Conservation (phyloP, 768 basidiomycete species). For the Tremella fuciformis region DNA sequence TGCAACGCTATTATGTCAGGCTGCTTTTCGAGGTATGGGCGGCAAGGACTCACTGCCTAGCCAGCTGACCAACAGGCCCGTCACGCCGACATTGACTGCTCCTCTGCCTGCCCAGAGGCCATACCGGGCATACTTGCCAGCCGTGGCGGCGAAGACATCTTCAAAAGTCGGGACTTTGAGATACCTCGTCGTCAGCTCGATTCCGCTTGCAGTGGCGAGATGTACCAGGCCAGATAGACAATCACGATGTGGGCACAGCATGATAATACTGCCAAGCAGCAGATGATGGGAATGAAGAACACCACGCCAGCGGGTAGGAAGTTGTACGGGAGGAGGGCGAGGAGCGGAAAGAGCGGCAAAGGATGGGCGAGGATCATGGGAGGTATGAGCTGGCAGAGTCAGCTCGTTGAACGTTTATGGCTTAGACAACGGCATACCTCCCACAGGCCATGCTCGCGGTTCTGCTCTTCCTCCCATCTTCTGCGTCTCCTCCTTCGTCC, state of each 20-base stretch:
- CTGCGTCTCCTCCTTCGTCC: slow-evolving; percentile 18
- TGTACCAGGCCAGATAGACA: slow-evolving; percentile 48
- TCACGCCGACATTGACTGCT: slow-evolving; percentile 30
- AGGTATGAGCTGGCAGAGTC: slow-evolving; percentile 40
- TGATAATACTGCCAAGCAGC: slow-evolving; percentile 40
- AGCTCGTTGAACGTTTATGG: background rate
- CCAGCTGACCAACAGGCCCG: slow-evolving; percentile 43
- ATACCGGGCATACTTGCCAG: slow-evolving; percentile 33
- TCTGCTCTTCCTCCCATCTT: slow-evolving; percentile 24
- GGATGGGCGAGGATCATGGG: slow-evolving; percentile 48
- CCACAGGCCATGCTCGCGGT: slow-evolving; percentile 28
- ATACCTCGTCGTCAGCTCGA: slow-evolving; percentile 29
- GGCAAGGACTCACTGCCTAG: slow-evolving; percentile 43
- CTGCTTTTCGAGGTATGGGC: background rate
- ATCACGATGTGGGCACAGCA: slow-evolving; percentile 49
- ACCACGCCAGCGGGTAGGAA: slow-evolving; percentile 50
- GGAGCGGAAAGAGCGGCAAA: slow-evolving; percentile 43
- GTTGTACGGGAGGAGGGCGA: slow-evolving; percentile 43
- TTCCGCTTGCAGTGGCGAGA: background rate
- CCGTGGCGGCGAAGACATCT: slow-evolving; percentile 38
- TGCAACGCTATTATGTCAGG: slow-evolving; percentile 35
- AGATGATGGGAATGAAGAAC: slow-evolving; percentile 47
- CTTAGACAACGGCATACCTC: slow-evolving; percentile 24
- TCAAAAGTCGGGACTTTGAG: slow-evolving; percentile 50
- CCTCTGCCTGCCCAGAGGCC: slow-evolving; percentile 41